Conservation (phyloP, 106 monocot genomes). For the Phalaenopsis aphrodite region DNA sequence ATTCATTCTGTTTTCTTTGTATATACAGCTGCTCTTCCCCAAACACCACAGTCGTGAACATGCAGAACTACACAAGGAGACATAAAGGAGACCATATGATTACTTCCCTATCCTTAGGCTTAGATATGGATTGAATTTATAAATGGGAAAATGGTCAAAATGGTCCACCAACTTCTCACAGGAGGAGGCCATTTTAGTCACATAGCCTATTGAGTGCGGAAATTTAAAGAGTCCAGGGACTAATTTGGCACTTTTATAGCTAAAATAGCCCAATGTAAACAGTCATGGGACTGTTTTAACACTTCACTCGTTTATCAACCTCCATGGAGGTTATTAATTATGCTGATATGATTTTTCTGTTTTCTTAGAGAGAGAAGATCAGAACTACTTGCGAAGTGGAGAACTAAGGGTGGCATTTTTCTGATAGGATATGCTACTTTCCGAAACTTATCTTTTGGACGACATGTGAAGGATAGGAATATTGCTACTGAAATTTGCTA, state of each 20-base stretch:
- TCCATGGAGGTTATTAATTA: background rate
- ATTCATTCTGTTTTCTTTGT: background rate
- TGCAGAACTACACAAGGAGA: conserved; percentile 1
- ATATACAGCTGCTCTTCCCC: background rate
- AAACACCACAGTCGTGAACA: background rate
- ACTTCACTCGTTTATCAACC: too few species aligned
- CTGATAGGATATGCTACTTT: conserved; percentile 90
- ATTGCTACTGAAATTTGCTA: conserved; percentile 56
- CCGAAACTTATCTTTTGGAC: conserved; percentile 74
- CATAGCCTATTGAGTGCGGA: too few species aligned
- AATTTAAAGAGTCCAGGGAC: too few species aligned
- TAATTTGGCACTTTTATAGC: too few species aligned
- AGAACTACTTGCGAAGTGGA: conserved; percentile 69
- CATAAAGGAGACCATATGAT: background rate
- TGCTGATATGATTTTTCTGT: background rate
- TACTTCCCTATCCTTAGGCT: background rate
- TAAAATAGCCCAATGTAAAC: too few species aligned
- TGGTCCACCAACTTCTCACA: too few species aligned
- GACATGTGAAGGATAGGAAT: conserved; percentile 61
- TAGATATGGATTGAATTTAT: background rate
- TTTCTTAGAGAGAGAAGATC: conserved; percentile 57
- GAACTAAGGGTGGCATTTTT: conserved; percentile 79
- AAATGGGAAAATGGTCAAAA: too few species aligned
- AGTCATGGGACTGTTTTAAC: too few species aligned
- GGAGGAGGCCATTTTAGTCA: too few species aligned